phyloP scores from a whole-genome alignment of 495 filamentous ascomycete species.

The Talaromyces borbonicus region DNA sequence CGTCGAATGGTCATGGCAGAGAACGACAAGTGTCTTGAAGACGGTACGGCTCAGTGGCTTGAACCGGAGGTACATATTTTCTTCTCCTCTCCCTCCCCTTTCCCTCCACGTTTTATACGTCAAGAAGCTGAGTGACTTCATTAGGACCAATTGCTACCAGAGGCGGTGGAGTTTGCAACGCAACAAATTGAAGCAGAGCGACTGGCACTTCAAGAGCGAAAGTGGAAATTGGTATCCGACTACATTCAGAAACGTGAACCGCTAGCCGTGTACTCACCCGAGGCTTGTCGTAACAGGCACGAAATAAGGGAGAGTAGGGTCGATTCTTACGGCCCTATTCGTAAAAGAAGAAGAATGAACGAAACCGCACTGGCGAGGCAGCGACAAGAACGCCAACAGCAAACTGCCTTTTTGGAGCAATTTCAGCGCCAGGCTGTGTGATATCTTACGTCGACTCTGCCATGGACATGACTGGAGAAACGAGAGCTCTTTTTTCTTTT shows the following conservation, averaged over 20 bases:
- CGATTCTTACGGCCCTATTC: background rate
- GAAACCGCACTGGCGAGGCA: background rate
- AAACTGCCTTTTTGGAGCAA: background rate
- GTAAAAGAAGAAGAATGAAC: background rate
- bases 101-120: background rate
- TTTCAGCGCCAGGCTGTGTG: no score
- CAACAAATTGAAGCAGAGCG: conserved; percentile 7
- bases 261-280: conserved; percentile 8
- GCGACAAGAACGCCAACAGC: background rate
- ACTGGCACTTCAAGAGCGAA: conserved; percentile 4
- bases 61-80: conserved; percentile 21
- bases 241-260: conserved; percentile 8
- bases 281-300: conserved; percentile 10
- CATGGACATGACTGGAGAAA: no score
- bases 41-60: conserved; percentile 28
- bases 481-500: no score
- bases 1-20: conserved; percentile 15
- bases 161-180: conserved; percentile 6
- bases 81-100: background rate
- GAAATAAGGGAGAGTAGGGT: conserved; percentile 4
- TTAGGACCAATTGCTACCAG: conserved; percentile 9
- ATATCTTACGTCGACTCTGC: no score
- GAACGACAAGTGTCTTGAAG: conserved; percentile 21
- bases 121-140: background rate
- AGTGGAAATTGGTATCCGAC: conserved; percentile 7